Evolutionary conservation across 2,329 filamentous ascomycete species (phyloP).

Genomic region (Cercospora berteroae): DNA sequence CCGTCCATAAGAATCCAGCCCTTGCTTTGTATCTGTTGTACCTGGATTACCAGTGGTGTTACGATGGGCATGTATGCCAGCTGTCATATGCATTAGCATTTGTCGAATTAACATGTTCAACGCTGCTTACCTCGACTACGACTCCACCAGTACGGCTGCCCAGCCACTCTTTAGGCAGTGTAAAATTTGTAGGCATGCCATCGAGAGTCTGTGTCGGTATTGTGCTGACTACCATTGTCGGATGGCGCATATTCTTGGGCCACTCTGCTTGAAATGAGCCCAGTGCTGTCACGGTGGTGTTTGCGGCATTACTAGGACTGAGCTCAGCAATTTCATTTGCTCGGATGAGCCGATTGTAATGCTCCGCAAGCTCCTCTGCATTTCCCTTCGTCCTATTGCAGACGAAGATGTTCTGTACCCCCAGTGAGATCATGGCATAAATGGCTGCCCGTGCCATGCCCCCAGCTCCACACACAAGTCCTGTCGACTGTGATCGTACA

Average conservation of each 20-base stretch:
- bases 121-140: conserved; percentile 60
- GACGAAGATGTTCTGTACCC: conserved; percentile 72
- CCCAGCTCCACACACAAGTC: conserved; percentile 58
- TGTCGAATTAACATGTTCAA: background rate
- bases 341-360: conserved; percentile 62
- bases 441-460: conserved; percentile 77
- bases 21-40: conserved; percentile 57
- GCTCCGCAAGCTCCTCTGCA: conserved; percentile 64
- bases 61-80: conserved; percentile 69
- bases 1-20: conserved; percentile 76
- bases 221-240: conserved; percentile 73
- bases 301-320: conserved; percentile 20
- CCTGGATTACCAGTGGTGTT: conserved; percentile 68
- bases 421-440: conserved; percentile 75
- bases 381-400: conserved; percentile 69
- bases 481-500: conserved; percentile 53
- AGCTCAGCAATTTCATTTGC: conserved; percentile 27
- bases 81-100: conserved; percentile 20
- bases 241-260: conserved; percentile 61
- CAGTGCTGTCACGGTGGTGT: conserved; percentile 55
- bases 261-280: conserved; percentile 59
- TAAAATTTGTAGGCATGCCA: conserved; percentile 67
- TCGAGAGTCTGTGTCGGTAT: conserved; percentile 69
- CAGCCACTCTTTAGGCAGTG: conserved; percentile 67
- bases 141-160: conserved; percentile 72